phyloP scores from a whole-genome alignment of 495 filamentous ascomycete species.

The Penicillium tannophilum region DNA sequence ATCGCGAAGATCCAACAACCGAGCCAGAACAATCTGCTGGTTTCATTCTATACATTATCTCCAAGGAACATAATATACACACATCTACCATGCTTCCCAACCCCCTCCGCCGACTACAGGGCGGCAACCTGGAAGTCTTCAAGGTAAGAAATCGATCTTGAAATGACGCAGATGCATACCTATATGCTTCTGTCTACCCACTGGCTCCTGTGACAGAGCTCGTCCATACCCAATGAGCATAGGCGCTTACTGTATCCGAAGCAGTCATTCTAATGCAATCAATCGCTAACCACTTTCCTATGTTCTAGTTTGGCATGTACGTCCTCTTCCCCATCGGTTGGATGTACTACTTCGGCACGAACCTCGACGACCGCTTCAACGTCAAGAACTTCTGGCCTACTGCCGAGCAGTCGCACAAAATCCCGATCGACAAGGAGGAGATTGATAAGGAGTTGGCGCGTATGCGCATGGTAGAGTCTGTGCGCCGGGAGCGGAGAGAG shows the following conservation, averaged over 20 bases:
- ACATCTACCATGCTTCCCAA: constrained; percentile 35
- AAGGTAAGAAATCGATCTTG: constrained; percentile 61
- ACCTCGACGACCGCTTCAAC: constrained; percentile 87
- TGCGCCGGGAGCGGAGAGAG: constrained; percentile 52
- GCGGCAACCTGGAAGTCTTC: constrained; percentile 92
- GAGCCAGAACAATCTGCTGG: neutral
- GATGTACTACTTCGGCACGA: constrained; percentile 99
- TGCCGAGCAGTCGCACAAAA: constrained; percentile 78
- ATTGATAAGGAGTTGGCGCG: constrained; percentile 75
- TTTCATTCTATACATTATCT: neutral
- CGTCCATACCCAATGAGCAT: neutral
- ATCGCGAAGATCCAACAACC: neutral
- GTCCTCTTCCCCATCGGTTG: constrained; percentile 97
- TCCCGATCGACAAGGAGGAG: constrained; percentile 88
- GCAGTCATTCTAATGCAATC: neutral
- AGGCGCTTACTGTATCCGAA: neutral
- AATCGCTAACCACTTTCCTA: neutral
- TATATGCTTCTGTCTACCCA: neutral
- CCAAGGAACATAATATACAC: neutral
- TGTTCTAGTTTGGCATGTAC: constrained; percentile 87
- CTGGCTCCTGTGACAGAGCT: neutral
- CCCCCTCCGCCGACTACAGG: constrained; percentile 55
- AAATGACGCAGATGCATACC: neutral
- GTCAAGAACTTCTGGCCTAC: constrained; percentile 95
- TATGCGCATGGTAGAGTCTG: constrained; percentile 55